Evolutionary conservation across 148 eudicot species (phyloP).

Genomic region (Polygonum aviculare): DNA sequence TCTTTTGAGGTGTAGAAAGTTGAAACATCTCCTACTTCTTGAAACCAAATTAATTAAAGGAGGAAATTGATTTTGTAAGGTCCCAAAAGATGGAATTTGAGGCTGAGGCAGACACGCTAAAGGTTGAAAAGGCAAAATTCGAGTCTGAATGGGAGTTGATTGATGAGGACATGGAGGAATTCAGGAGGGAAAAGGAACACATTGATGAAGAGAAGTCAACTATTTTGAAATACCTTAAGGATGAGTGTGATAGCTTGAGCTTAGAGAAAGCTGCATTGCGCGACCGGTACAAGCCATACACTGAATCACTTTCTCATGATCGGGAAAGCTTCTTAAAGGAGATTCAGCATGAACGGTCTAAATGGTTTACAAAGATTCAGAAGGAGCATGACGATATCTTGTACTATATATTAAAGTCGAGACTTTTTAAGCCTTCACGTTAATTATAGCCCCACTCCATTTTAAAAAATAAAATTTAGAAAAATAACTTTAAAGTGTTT

Average conservation of each 20-base stretch:
- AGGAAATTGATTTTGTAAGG: conserved; percentile 76
- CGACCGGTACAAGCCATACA: conserved; percentile 52
- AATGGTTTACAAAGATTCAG: conserved; percentile 76
- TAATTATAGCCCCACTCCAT: too few species aligned
- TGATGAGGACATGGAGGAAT: conserved; percentile 77
- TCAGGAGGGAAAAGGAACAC: conserved; percentile 58
- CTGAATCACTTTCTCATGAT: conserved; percentile 66
- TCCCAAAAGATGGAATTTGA: conserved; percentile 73
- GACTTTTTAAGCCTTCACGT: too few species aligned
- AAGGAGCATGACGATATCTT: conserved; percentile 70
- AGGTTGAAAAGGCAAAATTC: conserved; percentile 67
- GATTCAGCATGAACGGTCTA: conserved; percentile 62
- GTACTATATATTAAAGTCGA: not conserved
- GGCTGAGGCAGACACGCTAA: conserved; percentile 64
- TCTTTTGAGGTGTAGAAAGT: conserved; percentile 53
- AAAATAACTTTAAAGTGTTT: too few species aligned
- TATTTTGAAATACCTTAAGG: conserved; percentile 54
- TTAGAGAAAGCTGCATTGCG: conserved; percentile 63
- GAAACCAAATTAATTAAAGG: conserved; percentile 76
- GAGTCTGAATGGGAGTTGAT: conserved; percentile 87
- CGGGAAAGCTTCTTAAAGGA: conserved; percentile 58
- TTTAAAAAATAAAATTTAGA: too few species aligned
- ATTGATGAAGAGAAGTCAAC: conserved; percentile 56
- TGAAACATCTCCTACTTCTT: conserved; percentile 57
- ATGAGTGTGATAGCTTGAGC: conserved; percentile 66